phyloP scores from a whole-genome alignment of 495 filamentous ascomycete genomes.

The Aspergillus homomorphus region DNA sequence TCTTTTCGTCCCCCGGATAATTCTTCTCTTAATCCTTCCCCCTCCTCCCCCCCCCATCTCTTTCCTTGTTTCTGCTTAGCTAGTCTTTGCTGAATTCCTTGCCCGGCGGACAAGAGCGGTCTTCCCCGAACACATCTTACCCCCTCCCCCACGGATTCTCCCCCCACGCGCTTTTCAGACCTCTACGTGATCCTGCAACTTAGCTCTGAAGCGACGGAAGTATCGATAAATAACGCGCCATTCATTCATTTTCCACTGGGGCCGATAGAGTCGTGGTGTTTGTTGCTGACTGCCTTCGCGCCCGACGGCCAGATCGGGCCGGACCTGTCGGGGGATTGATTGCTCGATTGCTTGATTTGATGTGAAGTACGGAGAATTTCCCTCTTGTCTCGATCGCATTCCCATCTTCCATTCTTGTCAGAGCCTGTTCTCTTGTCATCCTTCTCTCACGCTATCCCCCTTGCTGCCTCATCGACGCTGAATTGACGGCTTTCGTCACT shows the following conservation, averaged over 20 bases:
- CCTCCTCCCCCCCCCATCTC: constrained; percentile 17
- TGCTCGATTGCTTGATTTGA: neutral
- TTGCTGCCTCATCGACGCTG: constrained; percentile 10
- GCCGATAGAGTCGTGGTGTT: neutral
- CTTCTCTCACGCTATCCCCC: constrained; percentile 4
- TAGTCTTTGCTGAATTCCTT: constrained; percentile 1
- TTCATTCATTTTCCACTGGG: neutral
- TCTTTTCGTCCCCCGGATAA: constrained; percentile 2
- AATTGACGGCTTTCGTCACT: constrained; percentile 10
- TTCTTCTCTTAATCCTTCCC: constrained; percentile 21
- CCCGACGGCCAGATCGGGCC: constrained; percentile 21
- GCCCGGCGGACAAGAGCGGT: neutral
- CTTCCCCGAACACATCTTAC: neutral
- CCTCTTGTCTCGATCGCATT: constrained; percentile 14
- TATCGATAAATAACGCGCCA: neutral
- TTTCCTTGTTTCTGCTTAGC: constrained; percentile 6
- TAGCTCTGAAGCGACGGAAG: neutral
- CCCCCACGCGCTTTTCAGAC: neutral
- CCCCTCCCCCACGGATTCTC: neutral
- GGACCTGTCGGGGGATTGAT: constrained; percentile 20
- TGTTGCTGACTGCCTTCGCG: constrained; percentile 13
- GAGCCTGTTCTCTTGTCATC: constrained; percentile 7
- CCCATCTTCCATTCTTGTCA: constrained; percentile 13
- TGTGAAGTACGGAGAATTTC: constrained; percentile 18
- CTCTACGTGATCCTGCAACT: neutral